phyloP scores from a whole-genome alignment of 2,329 filamentous ascomycete species.

The Cytospora piceicola region DNA sequence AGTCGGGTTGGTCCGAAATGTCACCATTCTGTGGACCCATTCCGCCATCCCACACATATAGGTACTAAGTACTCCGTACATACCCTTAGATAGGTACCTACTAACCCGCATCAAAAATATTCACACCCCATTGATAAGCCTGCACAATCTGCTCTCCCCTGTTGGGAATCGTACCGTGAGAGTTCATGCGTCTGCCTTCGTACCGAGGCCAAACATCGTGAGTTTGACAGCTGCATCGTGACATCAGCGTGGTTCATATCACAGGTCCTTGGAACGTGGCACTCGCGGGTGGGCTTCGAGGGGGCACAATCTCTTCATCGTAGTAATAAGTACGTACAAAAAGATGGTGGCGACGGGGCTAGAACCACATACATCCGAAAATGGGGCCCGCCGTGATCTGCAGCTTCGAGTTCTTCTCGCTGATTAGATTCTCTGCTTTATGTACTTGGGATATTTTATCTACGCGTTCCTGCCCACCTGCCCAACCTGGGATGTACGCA shows the following conservation, averaged over 20 bases:
- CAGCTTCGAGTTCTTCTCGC: neutral
- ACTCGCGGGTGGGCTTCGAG: neutral
- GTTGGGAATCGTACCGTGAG: neutral
- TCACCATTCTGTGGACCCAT: slow-evolving; percentile 6
- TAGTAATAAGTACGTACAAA: neutral
- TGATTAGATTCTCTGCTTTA: slow-evolving; percentile 1
- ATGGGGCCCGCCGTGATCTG: slow-evolving; percentile 2
- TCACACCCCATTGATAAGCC: neutral
- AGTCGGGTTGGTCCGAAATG: slow-evolving; percentile 2
- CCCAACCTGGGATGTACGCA: neutral
- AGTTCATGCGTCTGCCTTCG: neutral
- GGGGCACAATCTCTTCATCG: neutral
- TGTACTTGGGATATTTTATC: slow-evolving; percentile 1
- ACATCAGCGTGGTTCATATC: neutral
- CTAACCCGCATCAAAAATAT: neutral
- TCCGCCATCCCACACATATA: too few relatives aligned
- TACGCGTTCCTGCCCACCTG: neutral
- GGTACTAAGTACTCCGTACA: too few relatives aligned
- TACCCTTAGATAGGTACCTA: neutral
- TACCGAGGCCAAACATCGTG: neutral
- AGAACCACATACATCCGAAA: neutral
- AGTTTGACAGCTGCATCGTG: neutral
- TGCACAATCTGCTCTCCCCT: neutral
- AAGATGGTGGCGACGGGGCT: neutral
- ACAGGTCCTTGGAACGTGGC: neutral